Conservation (phyloP, 108 stramenopile species). For the Poteriospumella lacustris region DNA sequence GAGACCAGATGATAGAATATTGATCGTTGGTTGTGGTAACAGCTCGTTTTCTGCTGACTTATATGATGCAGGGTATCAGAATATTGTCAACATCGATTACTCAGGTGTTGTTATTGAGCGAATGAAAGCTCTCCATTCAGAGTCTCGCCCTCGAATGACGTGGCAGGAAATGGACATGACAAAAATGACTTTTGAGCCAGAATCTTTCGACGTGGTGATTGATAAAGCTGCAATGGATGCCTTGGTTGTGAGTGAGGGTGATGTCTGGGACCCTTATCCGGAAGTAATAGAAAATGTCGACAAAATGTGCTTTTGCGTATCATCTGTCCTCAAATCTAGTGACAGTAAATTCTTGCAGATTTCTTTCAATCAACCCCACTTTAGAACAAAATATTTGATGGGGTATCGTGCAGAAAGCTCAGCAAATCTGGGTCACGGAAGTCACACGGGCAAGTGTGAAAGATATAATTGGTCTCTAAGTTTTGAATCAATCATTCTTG, state of each 20-base stretch:
- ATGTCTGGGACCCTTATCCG: conserved; percentile 56
- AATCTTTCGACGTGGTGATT: conserved; percentile 56
- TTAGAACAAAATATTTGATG: conserved; percentile 44
- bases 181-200: conserved; percentile 37
- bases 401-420: not conserved
- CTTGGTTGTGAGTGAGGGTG: conserved; percentile 56
- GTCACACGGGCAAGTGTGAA: not conserved
- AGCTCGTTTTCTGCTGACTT: conserved; percentile 53
- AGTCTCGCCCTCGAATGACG: conserved; percentile 32
- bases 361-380: conserved; percentile 61
- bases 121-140: conserved; percentile 34
- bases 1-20: conserved; percentile 31
- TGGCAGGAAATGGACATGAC: conserved; percentile 63
- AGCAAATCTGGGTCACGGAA: not conserved
- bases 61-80: conserved; percentile 45
- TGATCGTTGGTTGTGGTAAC: conserved; percentile 60
- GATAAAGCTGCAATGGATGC: conserved; percentile 75
- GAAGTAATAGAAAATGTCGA: conserved; percentile 32
- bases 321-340: conserved; percentile 42
- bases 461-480: conserved; percentile 9
- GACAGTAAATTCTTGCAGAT: conserved; percentile 60
- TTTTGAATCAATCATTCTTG: not conserved
- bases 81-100: conserved; percentile 36
- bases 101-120: conserved; percentile 30
- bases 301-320: conserved; percentile 44